Evolutionary conservation across 768 basidiomycete species (phyloP), one percentile per base, ranked within the genome.

Genomic region (Trichaptum fuscoviolaceum): DNA sequence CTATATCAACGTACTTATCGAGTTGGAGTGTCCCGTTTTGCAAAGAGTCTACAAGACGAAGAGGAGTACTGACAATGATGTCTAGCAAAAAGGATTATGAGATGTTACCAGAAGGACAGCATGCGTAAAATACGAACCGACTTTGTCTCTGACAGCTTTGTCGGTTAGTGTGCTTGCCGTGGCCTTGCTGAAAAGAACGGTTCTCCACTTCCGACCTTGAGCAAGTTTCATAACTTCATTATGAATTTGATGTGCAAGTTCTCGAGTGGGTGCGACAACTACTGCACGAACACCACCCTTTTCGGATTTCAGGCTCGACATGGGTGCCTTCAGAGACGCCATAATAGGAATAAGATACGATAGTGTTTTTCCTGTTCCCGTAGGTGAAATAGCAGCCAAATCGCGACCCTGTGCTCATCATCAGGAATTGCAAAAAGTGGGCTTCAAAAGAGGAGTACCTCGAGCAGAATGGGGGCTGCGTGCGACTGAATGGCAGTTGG

Each of bases 311-410:
- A 79, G 73, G 65, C 80, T 83, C 34, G 86, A 78, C 9, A 81
- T 74, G 7, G 92, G 92, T 3, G 81, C 75, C 17, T 77, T 78
- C 7, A 94, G 77, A 20, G 80, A 76, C 12, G 86, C 79, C 67
- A 99, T 84, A 25, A 94, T 81, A 0, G 97, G 96, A 18, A 97
- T 78, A 17, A 97, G 82, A 76, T 98, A 99, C 0, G 95, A 86
- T 7, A 98, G 82, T 0, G 97, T 99, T 80, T 99, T 99, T 67
- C 97, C 97, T 10, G 93, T 96, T 63, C 97, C 97, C 6, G 97
- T 99, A 0, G 97, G 97, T 0, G 97, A 97, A 23, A 99, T 91
- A 30, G 96, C 96, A 64, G 92, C 89, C 25, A 97, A 82, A 76
- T 99, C 96, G 66, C 92, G 87, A 68, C 80, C 82, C 93, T 93